Evolutionary conservation across 208 protist genomes (phyloP), one percentile per base, ranked within the genome.

Genomic region (Crithidia mellificae): DNA sequence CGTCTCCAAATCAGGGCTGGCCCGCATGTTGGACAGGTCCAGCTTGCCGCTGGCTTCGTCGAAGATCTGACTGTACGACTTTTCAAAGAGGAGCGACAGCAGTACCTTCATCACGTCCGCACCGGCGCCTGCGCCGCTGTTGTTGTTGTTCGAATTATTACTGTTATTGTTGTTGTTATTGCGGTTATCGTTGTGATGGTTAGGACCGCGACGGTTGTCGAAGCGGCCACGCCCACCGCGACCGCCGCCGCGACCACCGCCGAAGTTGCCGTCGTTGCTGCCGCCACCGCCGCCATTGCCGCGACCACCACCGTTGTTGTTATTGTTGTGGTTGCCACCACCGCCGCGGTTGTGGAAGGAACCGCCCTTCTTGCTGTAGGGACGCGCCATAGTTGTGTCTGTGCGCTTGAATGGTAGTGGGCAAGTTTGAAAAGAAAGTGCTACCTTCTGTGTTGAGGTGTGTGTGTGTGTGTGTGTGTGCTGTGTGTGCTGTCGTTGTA

Each of bases 31-130:
- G 51, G 75, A 82, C 20, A 96, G 69, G 57, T 86, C 82, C 20
- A 96, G 73, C 72, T 80, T 67, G 34, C 85, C 85, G 24, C 47
- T 85, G 19, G 65, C 32, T 44, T 77, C 52, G 51, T 79, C 70
- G 41, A 88, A 91, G n/a, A 90, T 77, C 1, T 49, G 54, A 14
- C 30, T 63, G 30, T 68, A 64, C 11, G 74, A 82, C 55, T 93
- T 94, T 54, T 96, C 83, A 27, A 95, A 90, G 14, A 93, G 74
- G 6, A 95, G 77, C 41, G 74, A 77, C 12, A 95, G 75, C 24
- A 95, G 57, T 17, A 81, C 86, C 55, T 90, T 89, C 81, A 96
- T 88, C n/a, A 96, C 80, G 62, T 85, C 82, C 4, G 73, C 69
- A 32, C 62, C 78, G 32, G 57, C 63, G 29, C 85, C 78, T 34